A percentile compares a stretch with the other conserved stretches of the same genome.
Evolutionary conservation across 495 filamentous ascomycete species (phyloP).

Genomic region (Lophiostoma macrostomum): DNA sequence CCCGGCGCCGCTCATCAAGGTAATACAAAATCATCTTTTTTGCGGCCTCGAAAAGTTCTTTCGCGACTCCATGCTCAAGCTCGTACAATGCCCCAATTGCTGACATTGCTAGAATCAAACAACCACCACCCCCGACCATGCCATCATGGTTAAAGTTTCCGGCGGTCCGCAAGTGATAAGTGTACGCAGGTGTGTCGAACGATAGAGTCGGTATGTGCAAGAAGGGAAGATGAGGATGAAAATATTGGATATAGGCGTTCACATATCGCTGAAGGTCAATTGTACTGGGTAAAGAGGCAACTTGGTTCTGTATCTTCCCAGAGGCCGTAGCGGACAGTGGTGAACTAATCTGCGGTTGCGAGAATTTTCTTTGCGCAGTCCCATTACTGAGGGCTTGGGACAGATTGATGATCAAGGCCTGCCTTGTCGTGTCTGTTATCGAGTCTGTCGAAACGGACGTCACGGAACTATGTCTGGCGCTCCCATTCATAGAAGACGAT

Average conservation of each 20-base stretch:
- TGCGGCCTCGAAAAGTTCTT: constrained; percentile 86
- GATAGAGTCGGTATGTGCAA: constrained; percentile 88
- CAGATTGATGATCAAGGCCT: constrained; percentile 77
- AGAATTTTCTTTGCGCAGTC: constrained; percentile 64
- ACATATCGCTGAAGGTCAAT: constrained; percentile 90
- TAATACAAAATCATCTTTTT: constrained; percentile 95
- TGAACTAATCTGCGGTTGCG: constrained; percentile 65
- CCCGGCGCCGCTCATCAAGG: constrained; percentile 87
- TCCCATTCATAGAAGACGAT: constrained; percentile 60
- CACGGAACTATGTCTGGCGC: constrained; percentile 60
- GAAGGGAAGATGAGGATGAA: constrained; percentile 93
- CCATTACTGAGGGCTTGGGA: constrained; percentile 72
- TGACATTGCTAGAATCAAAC: constrained; percentile 90
- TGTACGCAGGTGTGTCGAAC: constrained; percentile 74
- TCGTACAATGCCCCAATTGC: constrained; percentile 96
- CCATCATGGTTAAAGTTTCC: constrained; percentile 59
- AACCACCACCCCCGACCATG: constrained; percentile 78
- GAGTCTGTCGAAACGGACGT: constrained; percentile 67
- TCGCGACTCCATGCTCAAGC: constrained; percentile 71
- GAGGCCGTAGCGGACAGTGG: constrained; percentile 57
- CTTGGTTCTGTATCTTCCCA: constrained; percentile 38
- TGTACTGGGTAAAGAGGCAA: constrained; percentile 69
- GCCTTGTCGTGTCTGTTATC: constrained; percentile 91
- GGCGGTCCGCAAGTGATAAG: constrained; percentile 55
- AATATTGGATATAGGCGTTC: constrained; percentile 86